phyloP scores from a whole-genome alignment of 2,329 filamentous ascomycete species.

The Exophiala dermatitidis region DNA sequence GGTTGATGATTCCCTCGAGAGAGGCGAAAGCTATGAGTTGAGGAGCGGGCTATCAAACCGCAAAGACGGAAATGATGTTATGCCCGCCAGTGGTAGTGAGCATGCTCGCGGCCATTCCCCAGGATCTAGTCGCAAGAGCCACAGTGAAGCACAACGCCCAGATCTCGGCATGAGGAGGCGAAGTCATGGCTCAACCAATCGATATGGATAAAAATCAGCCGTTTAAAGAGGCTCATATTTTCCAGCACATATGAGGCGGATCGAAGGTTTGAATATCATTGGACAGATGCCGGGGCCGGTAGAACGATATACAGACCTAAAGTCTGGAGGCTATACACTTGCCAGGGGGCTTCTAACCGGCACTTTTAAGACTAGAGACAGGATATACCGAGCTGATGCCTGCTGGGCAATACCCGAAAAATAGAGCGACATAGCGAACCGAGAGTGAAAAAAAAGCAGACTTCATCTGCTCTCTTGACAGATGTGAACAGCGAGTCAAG shows the following conservation, averaged over 20 bases:
- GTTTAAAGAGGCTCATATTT: neutral
- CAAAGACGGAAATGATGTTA: neutral
- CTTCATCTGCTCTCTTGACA: neutral
- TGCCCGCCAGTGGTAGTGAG: constrained; percentile 8
- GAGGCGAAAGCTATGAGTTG: constrained; percentile 38
- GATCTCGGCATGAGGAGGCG: constrained; percentile 13
- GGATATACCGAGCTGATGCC: no score
- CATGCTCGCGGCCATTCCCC: neutral
- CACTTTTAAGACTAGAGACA: no score
- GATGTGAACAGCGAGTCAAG: neutral
- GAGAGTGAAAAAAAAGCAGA: neutral
- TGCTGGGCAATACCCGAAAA: no score
- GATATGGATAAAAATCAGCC: neutral
- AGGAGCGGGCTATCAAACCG: constrained; percentile 3
- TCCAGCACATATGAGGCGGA: neutral
- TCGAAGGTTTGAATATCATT: neutral
- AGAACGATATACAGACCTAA: no score
- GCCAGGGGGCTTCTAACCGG: no score
- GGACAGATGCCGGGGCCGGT: no score
- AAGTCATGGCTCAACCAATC: constrained; percentile 16
- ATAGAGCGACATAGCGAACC: no score
- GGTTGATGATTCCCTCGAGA: constrained; percentile 36
- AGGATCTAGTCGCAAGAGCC: constrained; percentile 12
- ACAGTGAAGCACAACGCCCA: constrained; percentile 13
- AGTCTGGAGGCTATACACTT: no score